Evolutionary conservation across 2,329 filamentous ascomycete genomes (phyloP).

Genomic region (Fusarium sublunatum): DNA sequence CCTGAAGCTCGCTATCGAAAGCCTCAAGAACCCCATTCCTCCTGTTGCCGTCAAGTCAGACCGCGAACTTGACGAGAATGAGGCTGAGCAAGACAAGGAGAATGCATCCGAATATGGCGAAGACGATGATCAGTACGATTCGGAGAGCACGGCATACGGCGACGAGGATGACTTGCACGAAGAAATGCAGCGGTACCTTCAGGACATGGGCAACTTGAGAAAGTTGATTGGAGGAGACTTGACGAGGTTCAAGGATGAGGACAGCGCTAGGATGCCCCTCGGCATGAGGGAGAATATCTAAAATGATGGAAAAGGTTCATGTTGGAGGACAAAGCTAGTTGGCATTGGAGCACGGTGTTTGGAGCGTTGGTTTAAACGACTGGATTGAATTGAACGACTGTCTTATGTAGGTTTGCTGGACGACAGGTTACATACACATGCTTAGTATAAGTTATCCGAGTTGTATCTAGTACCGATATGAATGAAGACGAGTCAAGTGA

Average conservation of each 20-base stretch:
- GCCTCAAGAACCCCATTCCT: conserved; percentile 91
- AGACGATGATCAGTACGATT: conserved; percentile 67
- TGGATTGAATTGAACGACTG: conserved; percentile 3
- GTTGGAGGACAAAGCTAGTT: conserved; percentile 6
- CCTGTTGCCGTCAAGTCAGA: conserved; percentile 57
- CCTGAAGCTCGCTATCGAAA: conserved; percentile 85
- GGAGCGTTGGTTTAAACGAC: conserved; percentile 38
- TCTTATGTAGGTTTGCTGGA: conserved; percentile 29
- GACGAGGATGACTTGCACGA: conserved; percentile 75
- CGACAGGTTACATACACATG: conserved; percentile 25
- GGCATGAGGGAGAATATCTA: conserved; percentile 57
- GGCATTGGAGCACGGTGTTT: conserved; percentile 49
- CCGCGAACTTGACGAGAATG: conserved; percentile 47
- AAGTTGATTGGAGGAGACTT: conserved; percentile 80
- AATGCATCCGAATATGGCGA: conserved; percentile 66
- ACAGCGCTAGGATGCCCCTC: conserved; percentile 65
- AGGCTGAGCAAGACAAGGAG: conserved; percentile 54
- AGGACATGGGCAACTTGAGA: conserved; percentile 78
- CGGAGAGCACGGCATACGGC: conserved; percentile 59
- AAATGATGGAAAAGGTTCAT: conserved; percentile 5
- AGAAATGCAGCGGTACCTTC: conserved; percentile 85
- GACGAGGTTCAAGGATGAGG: conserved; percentile 71
- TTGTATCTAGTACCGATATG: background rate
- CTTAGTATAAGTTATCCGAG: conserved; percentile 2
- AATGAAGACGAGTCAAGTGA: no score